Evolutionary conservation across 2,329 filamentous ascomycete species (phyloP), one percentile per base, ranked within the genome.

Genomic region (Leptosphaerulina australis): DNA sequence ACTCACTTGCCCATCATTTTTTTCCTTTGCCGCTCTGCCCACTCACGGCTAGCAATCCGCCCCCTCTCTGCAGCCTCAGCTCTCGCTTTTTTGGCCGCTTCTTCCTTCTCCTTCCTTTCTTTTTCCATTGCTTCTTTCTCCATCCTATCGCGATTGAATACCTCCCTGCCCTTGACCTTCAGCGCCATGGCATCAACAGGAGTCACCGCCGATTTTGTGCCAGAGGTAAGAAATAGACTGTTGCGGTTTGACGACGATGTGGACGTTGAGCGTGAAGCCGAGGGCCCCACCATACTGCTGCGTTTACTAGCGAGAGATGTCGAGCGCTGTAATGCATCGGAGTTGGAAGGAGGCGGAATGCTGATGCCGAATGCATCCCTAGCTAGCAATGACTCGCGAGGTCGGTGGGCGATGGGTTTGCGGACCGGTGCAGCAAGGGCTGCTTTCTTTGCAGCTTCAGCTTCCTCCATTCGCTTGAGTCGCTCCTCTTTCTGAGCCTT

Each of bases 11-110:
- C 62, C 61, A 65, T 52, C 56, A 59, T 56, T 62, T 68, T 73
- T 68, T 70, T 71, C 68, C 66, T 73, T 68, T 77, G 74, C 69
- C 74, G 76, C 66, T 78, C 76, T 4, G 78, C 78, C 78, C 78
- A 81, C 61, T 79, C 77, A 9, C 77, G 58, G 58, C 73, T 76
- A 28, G 72, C 67, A 30, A 71, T 68, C 12, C 78, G 60, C 0
- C 77, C 73, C 4, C 77, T 58, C 63, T 79, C 77, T 0, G 77
- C 74, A 5, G 78, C 78, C 22, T 74, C 74, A 1, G 71, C 73
- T 24, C 78, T 65, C 17, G 78, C 78, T 53, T 69, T 71, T 63
- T 74, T 77, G 0, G 77, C 75, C 2, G 76, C 77, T 12, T 79
- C 77, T 52, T 79, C 78, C 54, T 79, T 79, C 40, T 76, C 76